These are phyloP conservation scores for Daldinia vernicosa DNA, from an alignment of 495 filamentous ascomycete species.

Conservation along the genomic window DNA sequence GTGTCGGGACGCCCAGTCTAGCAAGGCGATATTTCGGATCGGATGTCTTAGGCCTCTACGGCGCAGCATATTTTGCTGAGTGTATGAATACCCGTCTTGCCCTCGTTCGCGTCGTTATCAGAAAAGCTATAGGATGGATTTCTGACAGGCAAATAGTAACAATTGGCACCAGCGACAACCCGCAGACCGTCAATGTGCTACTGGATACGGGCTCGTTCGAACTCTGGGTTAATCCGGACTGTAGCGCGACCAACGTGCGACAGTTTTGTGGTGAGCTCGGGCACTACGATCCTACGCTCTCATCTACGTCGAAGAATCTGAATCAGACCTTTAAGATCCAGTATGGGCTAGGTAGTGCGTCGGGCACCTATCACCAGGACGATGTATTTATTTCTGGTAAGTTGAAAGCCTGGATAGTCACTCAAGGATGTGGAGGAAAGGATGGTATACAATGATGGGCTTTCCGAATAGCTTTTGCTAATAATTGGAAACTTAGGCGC, in stretches of 20 bases:
- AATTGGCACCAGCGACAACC: conserved; percentile 38
- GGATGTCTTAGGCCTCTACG: conserved; percentile 41
- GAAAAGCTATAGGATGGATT: neutral
- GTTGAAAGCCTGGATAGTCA: neutral
- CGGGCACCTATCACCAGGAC: conserved; percentile 49
- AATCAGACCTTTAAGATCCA: conserved; percentile 39
- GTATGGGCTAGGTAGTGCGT: conserved; percentile 47
- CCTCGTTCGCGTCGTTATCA: neutral
- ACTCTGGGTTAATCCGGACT: conserved; percentile 57
- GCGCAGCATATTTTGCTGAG: conserved; percentile 46
- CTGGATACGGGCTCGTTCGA: conserved; percentile 59
- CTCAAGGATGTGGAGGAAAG: neutral
- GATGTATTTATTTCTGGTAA: conserved; percentile 48
- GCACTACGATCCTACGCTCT: conserved; percentile 47
- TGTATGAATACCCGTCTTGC: conserved; percentile 19
- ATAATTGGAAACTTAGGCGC: conserved; percentile 38
- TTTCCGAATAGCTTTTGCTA: neutral
- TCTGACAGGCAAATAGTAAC: conserved; percentile 32
- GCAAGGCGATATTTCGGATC: conserved; percentile 38
- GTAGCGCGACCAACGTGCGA: conserved; percentile 39
- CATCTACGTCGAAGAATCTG: conserved; percentile 44
- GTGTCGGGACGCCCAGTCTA: conserved; percentile 41
- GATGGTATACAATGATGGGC: neutral
- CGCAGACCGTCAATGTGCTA: conserved; percentile 51
- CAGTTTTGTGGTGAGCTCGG: conserved; percentile 44